These are phyloP conservation scores for Claviceps paspali DNA, from an alignment of 2,329 filamentous ascomycete genomes.

Conservation along the genomic window DNA sequence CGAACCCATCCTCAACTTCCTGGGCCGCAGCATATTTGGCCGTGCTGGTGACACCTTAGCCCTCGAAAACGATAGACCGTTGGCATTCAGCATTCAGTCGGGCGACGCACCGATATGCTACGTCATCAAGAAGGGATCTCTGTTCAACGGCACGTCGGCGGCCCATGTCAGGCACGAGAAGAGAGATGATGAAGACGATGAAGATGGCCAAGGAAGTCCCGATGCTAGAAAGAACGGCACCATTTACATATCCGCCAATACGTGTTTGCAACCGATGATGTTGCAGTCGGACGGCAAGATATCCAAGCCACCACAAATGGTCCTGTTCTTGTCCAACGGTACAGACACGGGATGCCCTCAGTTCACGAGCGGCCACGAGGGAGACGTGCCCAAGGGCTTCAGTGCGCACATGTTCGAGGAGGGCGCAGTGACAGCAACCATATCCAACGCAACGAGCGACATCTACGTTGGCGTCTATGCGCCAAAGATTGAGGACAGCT, in stretches of 20 bases:
- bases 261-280: conserved; percentile 56
- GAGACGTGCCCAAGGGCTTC: conserved; percentile 16
- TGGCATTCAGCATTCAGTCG: conserved; percentile 41
- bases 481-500: conserved; percentile 43
- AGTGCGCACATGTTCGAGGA: conserved; percentile 33
- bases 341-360: conserved; percentile 16
- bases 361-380: conserved; percentile 9
- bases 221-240: conserved; percentile 16
- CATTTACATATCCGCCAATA: conserved; percentile 75
- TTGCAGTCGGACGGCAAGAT: neutral
- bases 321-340: conserved; percentile 57
- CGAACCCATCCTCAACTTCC: conserved; percentile 43
- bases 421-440: conserved; percentile 52
- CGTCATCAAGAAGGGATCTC: conserved; percentile 16
- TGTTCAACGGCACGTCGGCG: conserved; percentile 9
- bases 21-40: conserved; percentile 48
- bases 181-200: neutral
- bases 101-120: conserved; percentile 39
- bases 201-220: neutral
- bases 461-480: conserved; percentile 68
- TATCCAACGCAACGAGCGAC: conserved; percentile 44
- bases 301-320: conserved; percentile 46
- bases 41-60: conserved; percentile 37
- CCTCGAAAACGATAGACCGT: conserved; percentile 49
- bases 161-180: neutral